phyloP scores from a whole-genome alignment of 1,284 basidiomycete species.

The Lignosus rhinocerotis region DNA sequence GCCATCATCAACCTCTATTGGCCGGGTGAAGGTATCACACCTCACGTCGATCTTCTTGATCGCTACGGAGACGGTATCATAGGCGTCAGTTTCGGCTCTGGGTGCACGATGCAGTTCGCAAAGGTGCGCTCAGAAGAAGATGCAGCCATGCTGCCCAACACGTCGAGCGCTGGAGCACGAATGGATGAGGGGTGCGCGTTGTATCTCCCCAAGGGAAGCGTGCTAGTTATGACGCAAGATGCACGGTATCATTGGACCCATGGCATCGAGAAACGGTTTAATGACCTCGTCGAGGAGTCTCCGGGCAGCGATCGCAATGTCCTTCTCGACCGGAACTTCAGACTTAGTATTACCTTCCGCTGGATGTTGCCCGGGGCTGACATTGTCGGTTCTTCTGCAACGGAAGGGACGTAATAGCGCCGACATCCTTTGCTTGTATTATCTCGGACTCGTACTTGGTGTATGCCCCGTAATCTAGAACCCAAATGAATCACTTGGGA shows the following conservation, averaged over 20 bases:
- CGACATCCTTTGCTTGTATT: not conserved
- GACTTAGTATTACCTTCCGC: constrained; percentile 78
- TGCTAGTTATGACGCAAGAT: constrained; percentile 70
- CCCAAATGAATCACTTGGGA: not conserved
- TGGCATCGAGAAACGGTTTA: constrained; percentile 56
- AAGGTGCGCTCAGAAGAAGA: constrained; percentile 3
- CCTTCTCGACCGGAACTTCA: constrained; percentile 47
- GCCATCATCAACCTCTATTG: constrained; percentile 79
- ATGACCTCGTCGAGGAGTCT: constrained; percentile 44
- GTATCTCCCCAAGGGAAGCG: constrained; percentile 65
- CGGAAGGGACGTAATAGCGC: not conserved
- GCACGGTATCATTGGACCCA: constrained; percentile 74
- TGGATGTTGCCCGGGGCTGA: constrained; percentile 80
- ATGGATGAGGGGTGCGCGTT: constrained; percentile 31
- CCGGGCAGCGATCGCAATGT: constrained; percentile 25
- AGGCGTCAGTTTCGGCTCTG: constrained; percentile 72
- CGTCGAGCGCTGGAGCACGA: not conserved
- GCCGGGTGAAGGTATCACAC: constrained; percentile 78
- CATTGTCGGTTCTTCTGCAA: constrained; percentile 43
- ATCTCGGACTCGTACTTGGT: not conserved
- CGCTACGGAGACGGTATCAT: constrained; percentile 82
- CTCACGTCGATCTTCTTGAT: constrained; percentile 75
- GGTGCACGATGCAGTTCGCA: constrained; percentile 74
- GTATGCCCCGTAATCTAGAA: not conserved
- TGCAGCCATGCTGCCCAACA: not conserved